Evolutionary conservation across 306 rosid species (phyloP).

Genomic region (Quercus gilva): DNA sequence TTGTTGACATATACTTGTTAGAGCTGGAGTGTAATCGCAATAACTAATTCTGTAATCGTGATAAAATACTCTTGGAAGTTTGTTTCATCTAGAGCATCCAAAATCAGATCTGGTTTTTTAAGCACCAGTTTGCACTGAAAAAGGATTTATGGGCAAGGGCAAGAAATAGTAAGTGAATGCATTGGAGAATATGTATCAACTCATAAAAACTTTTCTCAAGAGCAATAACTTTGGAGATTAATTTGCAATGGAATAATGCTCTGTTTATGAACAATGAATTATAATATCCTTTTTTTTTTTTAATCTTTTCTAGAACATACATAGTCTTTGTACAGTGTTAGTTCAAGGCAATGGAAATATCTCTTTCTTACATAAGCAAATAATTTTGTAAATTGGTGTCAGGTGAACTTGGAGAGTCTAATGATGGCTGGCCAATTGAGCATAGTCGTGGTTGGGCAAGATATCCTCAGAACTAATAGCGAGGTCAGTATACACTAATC

Average conservation of each 20-base stretch:
- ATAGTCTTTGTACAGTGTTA: neutral
- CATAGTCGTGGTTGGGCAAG: slow-evolving; percentile 66
- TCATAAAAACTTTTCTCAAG: neutral
- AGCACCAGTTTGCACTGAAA: neutral
- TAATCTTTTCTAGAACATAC: neutral
- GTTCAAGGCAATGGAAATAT: neutral
- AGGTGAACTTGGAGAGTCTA: slow-evolving; percentile 79
- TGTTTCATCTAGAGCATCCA: neutral
- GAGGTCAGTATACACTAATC: slow-evolving; percentile 51
- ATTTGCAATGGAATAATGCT: neutral
- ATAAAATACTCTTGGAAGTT: too few species aligned
- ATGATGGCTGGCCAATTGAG: slow-evolving; percentile 57
- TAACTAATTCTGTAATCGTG: neutral
- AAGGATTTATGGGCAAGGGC: neutral
- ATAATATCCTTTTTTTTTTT: neutral
- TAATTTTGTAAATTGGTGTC: slow-evolving; percentile 14
- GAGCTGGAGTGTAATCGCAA: neutral
- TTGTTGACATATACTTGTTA: neutral
- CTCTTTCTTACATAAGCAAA: neutral
- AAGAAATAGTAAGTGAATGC: too few species aligned
- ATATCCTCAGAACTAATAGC: slow-evolving; percentile 49
- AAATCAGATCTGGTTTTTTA: too few species aligned
- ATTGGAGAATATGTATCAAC: neutral
- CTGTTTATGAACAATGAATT: neutral
- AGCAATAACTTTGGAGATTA: neutral